A percentile compares a stretch with the other conserved stretches of the same genome.
Evolutionary conservation across 768 basidiomycete genomes (phyloP).

Genomic region (Lentinula boryana): DNA sequence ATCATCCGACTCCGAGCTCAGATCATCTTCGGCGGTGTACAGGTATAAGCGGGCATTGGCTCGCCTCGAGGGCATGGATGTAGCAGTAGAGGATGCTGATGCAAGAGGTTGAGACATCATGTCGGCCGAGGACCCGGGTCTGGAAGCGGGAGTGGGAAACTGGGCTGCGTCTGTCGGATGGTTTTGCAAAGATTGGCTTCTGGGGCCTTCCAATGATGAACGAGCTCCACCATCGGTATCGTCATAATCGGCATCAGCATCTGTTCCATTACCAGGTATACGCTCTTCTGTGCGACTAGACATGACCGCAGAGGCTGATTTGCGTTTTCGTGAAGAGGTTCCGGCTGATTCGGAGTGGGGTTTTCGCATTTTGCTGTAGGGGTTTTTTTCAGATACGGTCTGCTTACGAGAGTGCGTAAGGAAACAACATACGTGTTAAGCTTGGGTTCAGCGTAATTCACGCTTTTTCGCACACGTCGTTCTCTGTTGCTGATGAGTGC

Average conservation of each 20-base stretch:
- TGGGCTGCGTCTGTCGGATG: constrained; percentile 24
- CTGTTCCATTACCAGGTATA: constrained; percentile 15
- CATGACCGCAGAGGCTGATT: constrained; percentile 28
- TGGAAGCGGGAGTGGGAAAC: constrained; percentile 29
- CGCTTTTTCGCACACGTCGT: constrained; percentile 63
- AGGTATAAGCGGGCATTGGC: not conserved
- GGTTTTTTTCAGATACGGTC: not conserved
- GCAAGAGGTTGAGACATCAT: not conserved
- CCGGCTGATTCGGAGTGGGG: constrained; percentile 50
- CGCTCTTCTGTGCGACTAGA: constrained; percentile 17
- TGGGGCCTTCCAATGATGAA: constrained; percentile 28
- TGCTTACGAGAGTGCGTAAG: not conserved
- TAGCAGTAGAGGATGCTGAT: not conserved
- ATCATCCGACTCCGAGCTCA: not conserved
- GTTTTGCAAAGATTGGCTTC: not conserved
- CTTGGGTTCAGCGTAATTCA: constrained; percentile 86
- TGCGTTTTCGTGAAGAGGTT: constrained; percentile 38
- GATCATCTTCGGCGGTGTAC: not conserved
- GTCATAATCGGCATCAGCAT: constrained; percentile 18
- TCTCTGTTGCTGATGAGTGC: constrained; percentile 39
- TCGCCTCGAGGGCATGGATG: not conserved
- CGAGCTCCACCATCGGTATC: constrained; percentile 34
- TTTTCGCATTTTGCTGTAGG: constrained; percentile 71
- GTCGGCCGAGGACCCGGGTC: constrained; percentile 22
- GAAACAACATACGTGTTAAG: constrained; percentile 66